phyloP scores from a whole-genome alignment of 1,284 basidiomycete species.

The Cutaneotrichosporon sp. region DNA sequence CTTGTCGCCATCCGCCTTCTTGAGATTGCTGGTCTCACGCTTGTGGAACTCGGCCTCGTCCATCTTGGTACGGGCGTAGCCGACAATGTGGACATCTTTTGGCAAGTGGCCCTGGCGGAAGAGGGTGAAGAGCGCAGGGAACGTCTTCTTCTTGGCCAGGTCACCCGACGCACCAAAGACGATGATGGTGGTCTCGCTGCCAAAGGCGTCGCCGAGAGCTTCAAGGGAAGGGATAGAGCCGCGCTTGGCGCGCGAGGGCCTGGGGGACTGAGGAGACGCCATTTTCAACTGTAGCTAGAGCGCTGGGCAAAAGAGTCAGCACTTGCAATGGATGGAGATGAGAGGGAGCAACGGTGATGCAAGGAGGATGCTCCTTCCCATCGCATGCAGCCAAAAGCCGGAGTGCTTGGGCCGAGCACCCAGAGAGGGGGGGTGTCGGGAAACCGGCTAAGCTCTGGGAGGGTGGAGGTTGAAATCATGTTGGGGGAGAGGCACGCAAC shows the following conservation, averaged over 20 bases:
- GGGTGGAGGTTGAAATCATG: background rate
- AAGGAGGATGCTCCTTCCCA: no score
- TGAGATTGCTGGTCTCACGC: slow-evolving; percentile 76
- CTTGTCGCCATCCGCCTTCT: slow-evolving; percentile 59
- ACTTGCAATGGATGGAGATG: background rate
- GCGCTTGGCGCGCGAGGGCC: slow-evolving; percentile 17
- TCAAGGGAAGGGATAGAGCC: slow-evolving; percentile 76
- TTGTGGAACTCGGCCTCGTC: slow-evolving; percentile 76
- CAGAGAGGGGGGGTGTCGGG: no score
- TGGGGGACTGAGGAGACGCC: background rate
- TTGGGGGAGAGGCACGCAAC: no score
- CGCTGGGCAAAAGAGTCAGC: background rate
- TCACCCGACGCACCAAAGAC: slow-evolving; percentile 96
- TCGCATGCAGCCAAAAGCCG: no score
- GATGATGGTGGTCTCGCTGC: slow-evolving; percentile 79
- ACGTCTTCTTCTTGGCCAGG: slow-evolving; percentile 99
- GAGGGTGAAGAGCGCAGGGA: slow-evolving; percentile 86
- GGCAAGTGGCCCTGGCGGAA: slow-evolving; percentile 76
- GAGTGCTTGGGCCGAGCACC: no score
- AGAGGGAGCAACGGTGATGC: background rate
- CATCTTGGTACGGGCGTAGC: slow-evolving; percentile 79
- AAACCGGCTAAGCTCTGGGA: no score
- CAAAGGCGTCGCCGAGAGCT: slow-evolving; percentile 63
- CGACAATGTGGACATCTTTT: slow-evolving; percentile 76
- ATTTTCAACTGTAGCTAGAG: background rate